Conservation (phyloP, 352 stramenopile genomes). For the Phytophthora citrophthora region DNA sequence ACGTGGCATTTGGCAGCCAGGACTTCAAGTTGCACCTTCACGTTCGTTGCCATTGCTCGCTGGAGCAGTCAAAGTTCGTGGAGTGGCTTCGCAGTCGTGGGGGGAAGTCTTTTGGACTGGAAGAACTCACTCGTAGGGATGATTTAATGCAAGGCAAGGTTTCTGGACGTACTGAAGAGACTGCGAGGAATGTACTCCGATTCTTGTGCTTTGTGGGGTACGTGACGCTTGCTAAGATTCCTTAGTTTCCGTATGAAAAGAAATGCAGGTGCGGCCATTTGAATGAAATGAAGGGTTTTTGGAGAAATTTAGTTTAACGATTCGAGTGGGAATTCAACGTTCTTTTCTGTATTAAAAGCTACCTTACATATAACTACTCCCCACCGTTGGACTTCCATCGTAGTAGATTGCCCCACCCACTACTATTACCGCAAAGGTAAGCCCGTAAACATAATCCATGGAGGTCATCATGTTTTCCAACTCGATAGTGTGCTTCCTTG, state of each 20-base stretch:
- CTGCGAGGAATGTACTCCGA: conserved; percentile 49
- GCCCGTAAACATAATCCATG: too few relatives aligned
- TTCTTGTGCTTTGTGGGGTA: conserved; percentile 53
- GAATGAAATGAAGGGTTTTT: neutral
- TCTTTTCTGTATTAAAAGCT: too few relatives aligned
- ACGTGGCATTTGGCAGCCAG: conserved; percentile 40
- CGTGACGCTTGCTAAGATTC: neutral
- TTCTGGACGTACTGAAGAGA: conserved; percentile 26
- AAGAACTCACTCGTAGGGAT: conserved; percentile 26
- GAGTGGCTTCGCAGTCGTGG: conserved; percentile 55
- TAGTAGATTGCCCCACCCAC: too few relatives aligned
- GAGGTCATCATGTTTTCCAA: too few relatives aligned
- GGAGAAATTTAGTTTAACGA: too few relatives aligned
- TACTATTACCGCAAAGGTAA: too few relatives aligned
- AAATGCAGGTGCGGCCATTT: neutral
- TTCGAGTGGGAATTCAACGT: too few relatives aligned
- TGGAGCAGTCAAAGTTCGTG: conserved; percentile 49
- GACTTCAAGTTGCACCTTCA: conserved; percentile 39
- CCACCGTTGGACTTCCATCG: too few relatives aligned
- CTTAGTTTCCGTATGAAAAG: neutral
- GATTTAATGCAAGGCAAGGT: conserved; percentile 12
- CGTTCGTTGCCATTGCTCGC: conserved; percentile 59
- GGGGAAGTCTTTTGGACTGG: conserved; percentile 28
- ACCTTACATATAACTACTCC: too few relatives aligned
- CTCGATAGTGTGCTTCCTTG: too few relatives aligned